Conservation (phyloP, 2,329 filamentous ascomycete species). For the Colletotrichum tofieldiae region DNA sequence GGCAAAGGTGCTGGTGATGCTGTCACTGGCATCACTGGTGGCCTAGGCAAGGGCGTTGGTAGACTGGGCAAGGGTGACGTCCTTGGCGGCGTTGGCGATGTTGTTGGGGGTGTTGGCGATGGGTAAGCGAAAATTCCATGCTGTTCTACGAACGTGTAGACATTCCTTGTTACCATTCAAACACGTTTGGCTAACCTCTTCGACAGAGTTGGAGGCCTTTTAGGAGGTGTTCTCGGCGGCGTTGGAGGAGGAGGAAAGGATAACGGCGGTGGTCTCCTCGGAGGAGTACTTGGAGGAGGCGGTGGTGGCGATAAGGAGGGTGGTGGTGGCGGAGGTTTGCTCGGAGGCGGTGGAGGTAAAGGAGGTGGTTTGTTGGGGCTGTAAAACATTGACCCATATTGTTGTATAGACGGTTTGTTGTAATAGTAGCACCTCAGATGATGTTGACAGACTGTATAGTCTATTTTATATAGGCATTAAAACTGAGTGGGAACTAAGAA, state of each 20-base stretch:
- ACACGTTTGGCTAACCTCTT: background rate
- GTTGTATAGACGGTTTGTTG: background rate
- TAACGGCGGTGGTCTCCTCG: conserved; percentile 13
- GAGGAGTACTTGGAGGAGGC: conserved; percentile 35
- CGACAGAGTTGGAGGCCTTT: conserved; percentile 23
- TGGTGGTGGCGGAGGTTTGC: conserved; percentile 15
- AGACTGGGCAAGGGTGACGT: conserved; percentile 33
- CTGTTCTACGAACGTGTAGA: background rate
- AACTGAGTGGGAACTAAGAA: no score
- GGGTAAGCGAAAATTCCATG: conserved; percentile 8
- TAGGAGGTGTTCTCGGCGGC: conserved; percentile 37
- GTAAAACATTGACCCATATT: fast-evolving
- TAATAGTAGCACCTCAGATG: no score
- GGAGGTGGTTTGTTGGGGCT: conserved; percentile 11
- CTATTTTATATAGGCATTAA: no score
- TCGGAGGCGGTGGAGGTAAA: conserved; percentile 21
- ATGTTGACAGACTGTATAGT: no score
- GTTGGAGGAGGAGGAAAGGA: conserved; percentile 16
- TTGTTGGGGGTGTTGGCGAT: conserved; percentile 37
- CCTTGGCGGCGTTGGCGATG: conserved; percentile 34
- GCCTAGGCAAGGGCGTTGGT: conserved; percentile 34
- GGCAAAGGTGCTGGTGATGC: conserved; percentile 37
- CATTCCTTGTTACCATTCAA: fast-evolving
- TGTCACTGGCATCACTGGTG: conserved; percentile 37
- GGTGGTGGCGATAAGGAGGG: conserved; percentile 14